Evolutionary conservation across 1,284 basidiomycete genomes (phyloP).

Genomic region (Boletus smithii): DNA sequence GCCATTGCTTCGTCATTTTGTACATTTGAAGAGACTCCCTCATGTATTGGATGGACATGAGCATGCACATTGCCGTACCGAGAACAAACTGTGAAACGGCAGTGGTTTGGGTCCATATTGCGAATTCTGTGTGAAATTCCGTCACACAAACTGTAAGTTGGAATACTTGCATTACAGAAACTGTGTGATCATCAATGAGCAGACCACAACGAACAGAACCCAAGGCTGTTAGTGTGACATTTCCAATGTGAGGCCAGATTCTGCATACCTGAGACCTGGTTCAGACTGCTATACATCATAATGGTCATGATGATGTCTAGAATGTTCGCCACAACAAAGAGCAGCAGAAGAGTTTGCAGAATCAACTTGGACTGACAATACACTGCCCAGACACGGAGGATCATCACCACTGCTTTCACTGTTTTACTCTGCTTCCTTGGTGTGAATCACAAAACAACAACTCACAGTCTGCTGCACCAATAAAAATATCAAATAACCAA

Average conservation of each 20-base stretch:
- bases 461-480: constrained; percentile 13
- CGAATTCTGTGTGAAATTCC: too few species aligned
- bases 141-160: too few species aligned
- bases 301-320: too few species aligned
- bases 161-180: too few species aligned
- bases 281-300: not conserved
- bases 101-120: too few species aligned
- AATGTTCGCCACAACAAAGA: too few species aligned
- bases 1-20: constrained; percentile 8
- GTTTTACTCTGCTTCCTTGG: too few species aligned
- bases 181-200: too few species aligned
- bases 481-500: constrained; percentile 10
- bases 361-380: constrained; percentile 8
- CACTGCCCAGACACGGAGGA: constrained; percentile 14
- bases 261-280: not conserved
- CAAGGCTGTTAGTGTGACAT: too few species aligned
- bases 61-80: constrained; percentile 3
- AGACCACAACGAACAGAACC: too few species aligned
- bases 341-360: too few species aligned
- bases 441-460: not conserved
- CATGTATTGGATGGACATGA: constrained; percentile 8
- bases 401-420: constrained; percentile 8
- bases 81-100: not conserved
- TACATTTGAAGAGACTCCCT: constrained; percentile 6
- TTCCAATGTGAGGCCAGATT: not conserved